phyloP scores from a whole-genome alignment of 2,329 filamentous ascomycete genomes.

The Pseudomassariella vexata region DNA sequence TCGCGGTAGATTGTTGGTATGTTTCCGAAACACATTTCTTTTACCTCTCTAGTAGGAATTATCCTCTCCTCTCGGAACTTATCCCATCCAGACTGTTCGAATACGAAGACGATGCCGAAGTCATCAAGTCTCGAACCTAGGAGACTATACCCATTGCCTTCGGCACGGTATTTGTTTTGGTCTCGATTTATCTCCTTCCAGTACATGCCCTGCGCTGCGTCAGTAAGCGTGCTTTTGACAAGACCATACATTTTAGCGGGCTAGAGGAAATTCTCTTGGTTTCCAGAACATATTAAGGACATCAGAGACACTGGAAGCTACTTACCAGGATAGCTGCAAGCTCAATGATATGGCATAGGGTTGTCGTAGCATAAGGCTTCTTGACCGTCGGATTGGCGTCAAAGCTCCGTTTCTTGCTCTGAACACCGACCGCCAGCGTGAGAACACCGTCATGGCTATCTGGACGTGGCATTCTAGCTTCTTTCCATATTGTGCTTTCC shows the following conservation, averaged over 20 bases:
- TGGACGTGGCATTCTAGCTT: neutral
- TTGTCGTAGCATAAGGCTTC: conserved; percentile 37
- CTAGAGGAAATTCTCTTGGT: too few relatives aligned
- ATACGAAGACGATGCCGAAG: conserved; percentile 49
- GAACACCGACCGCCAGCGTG: conserved; percentile 14
- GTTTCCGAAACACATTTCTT: conserved; percentile 50
- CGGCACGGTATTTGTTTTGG: conserved; percentile 45
- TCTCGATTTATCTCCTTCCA: conserved; percentile 53
- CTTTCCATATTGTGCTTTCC: conserved; percentile 9
- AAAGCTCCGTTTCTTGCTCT: conserved; percentile 15
- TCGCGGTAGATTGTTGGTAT: conserved; percentile 49
- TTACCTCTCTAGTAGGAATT: conserved; percentile 46
- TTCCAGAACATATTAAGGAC: too few relatives aligned
- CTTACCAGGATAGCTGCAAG: conserved; percentile 46
- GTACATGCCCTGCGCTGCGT: too few relatives aligned
- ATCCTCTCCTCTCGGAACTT: conserved; percentile 43
- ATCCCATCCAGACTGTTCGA: conserved; percentile 44
- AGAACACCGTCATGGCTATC: neutral
- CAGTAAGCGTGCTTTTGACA: too few relatives aligned
- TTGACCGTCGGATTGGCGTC: conserved; percentile 19
- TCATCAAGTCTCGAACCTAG: conserved; percentile 40
- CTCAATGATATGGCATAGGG: conserved; percentile 51
- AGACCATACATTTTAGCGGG: too few relatives aligned
- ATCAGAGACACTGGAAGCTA: too few relatives aligned
- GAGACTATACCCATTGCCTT: conserved; percentile 49